phyloP scores from a whole-genome alignment of 208 protist species.

The Leishmania tropica region DNA sequence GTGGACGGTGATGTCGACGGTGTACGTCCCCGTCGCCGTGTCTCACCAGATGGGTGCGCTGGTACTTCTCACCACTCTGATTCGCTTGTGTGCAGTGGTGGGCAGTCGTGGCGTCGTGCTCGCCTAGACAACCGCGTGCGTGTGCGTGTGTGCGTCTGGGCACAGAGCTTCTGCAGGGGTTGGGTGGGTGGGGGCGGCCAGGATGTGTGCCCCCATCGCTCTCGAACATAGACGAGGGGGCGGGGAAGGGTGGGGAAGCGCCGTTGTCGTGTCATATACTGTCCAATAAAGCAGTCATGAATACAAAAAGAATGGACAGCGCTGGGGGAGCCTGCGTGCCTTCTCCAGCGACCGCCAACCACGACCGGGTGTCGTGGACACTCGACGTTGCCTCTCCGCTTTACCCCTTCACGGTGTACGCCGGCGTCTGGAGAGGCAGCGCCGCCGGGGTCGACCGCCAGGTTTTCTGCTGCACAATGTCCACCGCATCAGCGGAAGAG shows the following conservation, averaged over 20 bases:
- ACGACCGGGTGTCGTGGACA: background rate
- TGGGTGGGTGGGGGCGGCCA: no score
- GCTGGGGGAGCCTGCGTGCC: no score
- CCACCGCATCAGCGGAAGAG: background rate
- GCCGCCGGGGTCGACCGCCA: background rate
- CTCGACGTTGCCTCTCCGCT: background rate
- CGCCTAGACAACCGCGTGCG: constrained; percentile 12
- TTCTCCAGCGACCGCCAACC: background rate
- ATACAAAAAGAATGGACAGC: background rate
- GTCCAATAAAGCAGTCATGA: background rate
- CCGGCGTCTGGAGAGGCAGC: background rate
- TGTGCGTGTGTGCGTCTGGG: background rate
- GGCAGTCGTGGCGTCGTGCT: constrained; percentile 63
- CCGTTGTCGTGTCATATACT: background rate
- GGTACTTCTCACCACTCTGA: constrained; percentile 76
- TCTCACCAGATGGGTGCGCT: constrained; percentile 88
- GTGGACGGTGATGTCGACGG: constrained; percentile 91
- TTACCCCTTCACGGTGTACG: background rate
- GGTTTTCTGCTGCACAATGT: background rate
- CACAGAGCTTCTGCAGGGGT: background rate
- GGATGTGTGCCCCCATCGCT: background rate
- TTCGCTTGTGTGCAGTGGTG: constrained; percentile 76
- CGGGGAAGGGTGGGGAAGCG: background rate
- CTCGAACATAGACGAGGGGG: background rate
- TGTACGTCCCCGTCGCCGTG: constrained; percentile 89